These are phyloP conservation scores for Lepidium didymum DNA, from an alignment of 345 rosid species.

Conservation along the genomic window DNA sequence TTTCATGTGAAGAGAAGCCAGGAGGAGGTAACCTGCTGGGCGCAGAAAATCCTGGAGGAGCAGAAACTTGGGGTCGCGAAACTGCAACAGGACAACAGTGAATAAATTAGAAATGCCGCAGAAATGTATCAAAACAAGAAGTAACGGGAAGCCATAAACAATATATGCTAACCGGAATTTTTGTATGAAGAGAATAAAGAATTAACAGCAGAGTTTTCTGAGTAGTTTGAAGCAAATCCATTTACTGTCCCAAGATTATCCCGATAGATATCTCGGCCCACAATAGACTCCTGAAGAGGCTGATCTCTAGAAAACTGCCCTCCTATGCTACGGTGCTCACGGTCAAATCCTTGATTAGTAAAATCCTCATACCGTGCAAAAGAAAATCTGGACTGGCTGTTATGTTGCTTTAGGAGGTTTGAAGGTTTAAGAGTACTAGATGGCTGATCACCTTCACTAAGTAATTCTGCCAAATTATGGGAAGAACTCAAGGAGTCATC, in stretches of 20 bases:
- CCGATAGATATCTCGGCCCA: constrained; percentile 31
- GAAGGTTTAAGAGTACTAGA: constrained; percentile 33
- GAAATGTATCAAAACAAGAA: constrained; percentile 2
- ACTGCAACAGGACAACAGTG: constrained; percentile 22
- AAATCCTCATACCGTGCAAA: constrained; percentile 74
- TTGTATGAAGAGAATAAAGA: constrained; percentile 42
- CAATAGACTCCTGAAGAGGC: constrained; percentile 35
- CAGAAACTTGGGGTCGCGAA: constrained; percentile 68
- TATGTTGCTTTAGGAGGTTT: constrained; percentile 48
- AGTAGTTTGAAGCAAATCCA: constrained; percentile 42
- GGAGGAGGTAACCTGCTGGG: constrained; percentile 95
- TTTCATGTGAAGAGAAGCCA: constrained; percentile 77
- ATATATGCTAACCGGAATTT: constrained; percentile 48
- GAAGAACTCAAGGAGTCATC: constrained; percentile 64
- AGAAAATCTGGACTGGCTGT: constrained; percentile 73
- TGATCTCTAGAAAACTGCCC: constrained; percentile 38
- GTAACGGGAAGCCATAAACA: background rate
- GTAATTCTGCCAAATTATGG: constrained; percentile 53
- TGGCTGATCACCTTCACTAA: constrained; percentile 49
- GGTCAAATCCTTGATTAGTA: constrained; percentile 34
- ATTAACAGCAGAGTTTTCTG: constrained; percentile 31
- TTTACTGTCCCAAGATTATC: constrained; percentile 46
- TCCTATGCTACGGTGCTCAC: constrained; percentile 24
- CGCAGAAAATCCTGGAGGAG: constrained; percentile 91
- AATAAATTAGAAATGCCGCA: background rate